Evolutionary conservation across 805 yeast genomes (phyloP).

Genomic region (Myxozyma melibiosi): DNA sequence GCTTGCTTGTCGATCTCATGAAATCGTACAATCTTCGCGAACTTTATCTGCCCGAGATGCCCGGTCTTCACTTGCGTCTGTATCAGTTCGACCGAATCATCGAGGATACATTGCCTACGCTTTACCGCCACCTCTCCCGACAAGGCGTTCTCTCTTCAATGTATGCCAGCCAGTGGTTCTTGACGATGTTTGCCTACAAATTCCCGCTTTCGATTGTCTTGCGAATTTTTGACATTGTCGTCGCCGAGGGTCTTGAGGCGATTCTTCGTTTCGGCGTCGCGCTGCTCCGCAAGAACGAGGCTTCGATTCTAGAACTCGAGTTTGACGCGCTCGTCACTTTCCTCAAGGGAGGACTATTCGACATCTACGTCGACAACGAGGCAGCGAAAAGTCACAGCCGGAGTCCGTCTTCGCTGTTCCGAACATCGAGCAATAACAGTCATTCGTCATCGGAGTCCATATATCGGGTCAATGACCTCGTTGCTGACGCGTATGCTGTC

Average conservation of each 20-base stretch:
- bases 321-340: constrained; percentile 79
- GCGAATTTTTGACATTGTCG: constrained; percentile 82
- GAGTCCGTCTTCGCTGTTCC: constrained; percentile 7
- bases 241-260: constrained; percentile 90
- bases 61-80: constrained; percentile 79
- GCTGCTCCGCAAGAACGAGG: constrained; percentile 70
- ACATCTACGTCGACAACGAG: constrained; percentile 53
- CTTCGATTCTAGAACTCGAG: constrained; percentile 56
- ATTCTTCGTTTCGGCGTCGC: constrained; percentile 82
- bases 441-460: constrained; percentile 32
- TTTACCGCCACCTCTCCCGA: constrained; percentile 73
- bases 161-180: constrained; percentile 98
- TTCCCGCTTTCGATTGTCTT: constrained; percentile 88
- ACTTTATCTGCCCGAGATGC: constrained; percentile 86
- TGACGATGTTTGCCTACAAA: constrained; percentile 91
- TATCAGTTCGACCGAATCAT: constrained; percentile 89
- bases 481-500: constrained; percentile 74
- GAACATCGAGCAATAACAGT: constrained; percentile 1
- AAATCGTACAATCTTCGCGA: constrained; percentile 77
- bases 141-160: constrained; percentile 90
- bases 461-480: constrained; percentile 73
- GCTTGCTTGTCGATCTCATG: constrained; percentile 80
- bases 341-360: constrained; percentile 78
- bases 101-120: constrained; percentile 72
- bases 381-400: not conserved